Evolutionary conservation across 2,329 filamentous ascomycete species (phyloP).

Genomic region (Tolypocladium sp.): DNA sequence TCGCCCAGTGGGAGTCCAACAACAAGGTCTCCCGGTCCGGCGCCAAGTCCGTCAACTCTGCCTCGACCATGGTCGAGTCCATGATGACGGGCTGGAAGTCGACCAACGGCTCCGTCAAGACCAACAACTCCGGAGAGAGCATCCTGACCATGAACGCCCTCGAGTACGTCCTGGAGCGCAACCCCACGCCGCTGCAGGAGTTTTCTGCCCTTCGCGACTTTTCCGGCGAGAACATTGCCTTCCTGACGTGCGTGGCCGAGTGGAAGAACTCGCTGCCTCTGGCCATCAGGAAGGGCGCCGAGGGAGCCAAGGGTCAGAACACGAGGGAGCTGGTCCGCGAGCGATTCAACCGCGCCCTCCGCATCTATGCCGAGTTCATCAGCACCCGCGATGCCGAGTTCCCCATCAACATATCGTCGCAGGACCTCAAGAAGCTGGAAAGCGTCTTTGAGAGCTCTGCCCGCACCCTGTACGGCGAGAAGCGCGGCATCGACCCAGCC

Average conservation of each 20-base stretch:
- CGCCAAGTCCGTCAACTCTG: slow-evolving; percentile 9
- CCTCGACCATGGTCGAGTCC: slow-evolving; percentile 15
- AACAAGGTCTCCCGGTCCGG: slow-evolving; percentile 14
- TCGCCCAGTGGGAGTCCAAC: slow-evolving; percentile 32
- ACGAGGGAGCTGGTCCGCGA: slow-evolving; percentile 26
- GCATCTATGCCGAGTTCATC: slow-evolving; percentile 54
- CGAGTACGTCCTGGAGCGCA: slow-evolving; percentile 49
- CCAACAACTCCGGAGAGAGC: slow-evolving; percentile 22
- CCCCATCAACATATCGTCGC: slow-evolving; percentile 53
- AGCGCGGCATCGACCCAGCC: slow-evolving; percentile 22
- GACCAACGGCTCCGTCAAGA: slow-evolving; percentile 18
- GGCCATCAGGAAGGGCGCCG: slow-evolving; percentile 9
- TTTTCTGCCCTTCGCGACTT: slow-evolving; percentile 60
- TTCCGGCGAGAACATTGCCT: slow-evolving; percentile 63
- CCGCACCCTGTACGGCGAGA: slow-evolving; percentile 28
- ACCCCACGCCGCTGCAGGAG: slow-evolving; percentile 49
- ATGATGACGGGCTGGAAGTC: slow-evolving; percentile 20
- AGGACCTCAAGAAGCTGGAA: slow-evolving; percentile 41
- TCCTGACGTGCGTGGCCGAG: slow-evolving; percentile 46
- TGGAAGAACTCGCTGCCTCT: slow-evolving; percentile 38
- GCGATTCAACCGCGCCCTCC: slow-evolving; percentile 47
- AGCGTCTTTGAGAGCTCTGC: slow-evolving; percentile 45
- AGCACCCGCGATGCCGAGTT: slow-evolving; percentile 51
- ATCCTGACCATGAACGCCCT: slow-evolving; percentile 52
- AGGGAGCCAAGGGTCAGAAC: slow-evolving; percentile 6